These are phyloP conservation scores for Alnus rubra DNA, from an alignment of 306 rosid species.

Conservation along the genomic window DNA sequence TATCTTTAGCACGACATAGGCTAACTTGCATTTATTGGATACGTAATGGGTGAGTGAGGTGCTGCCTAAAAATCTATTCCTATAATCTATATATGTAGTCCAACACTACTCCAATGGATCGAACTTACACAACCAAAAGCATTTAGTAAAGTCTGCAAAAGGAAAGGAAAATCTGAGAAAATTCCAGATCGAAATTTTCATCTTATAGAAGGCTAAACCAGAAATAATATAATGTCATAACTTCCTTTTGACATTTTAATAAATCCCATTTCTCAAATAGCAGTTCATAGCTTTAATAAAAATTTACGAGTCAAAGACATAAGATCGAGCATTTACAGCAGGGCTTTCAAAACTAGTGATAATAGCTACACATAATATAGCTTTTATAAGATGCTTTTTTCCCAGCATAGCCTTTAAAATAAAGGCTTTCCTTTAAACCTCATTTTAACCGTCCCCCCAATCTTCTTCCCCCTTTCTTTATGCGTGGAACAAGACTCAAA, in stretches of 20 bases:
- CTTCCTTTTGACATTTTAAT: neutral
- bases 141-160: neutral
- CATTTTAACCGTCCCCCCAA: too few species aligned
- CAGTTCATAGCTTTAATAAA: neutral
- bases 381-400: too few species aligned
- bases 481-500: too few species aligned
- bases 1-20: constrained; percentile 78
- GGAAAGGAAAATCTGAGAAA: constrained; percentile 12
- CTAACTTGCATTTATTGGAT: constrained; percentile 57
- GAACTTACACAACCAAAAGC: neutral
- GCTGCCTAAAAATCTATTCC: neutral
- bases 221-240: neutral
- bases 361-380: too few species aligned
- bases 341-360: too few species aligned
- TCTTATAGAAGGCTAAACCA: neutral
- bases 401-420: too few species aligned
- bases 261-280: neutral
- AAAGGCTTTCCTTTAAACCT: too few species aligned
- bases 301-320: neutral
- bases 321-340: too few species aligned
- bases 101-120: neutral
- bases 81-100: neutral
- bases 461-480: too few species aligned
- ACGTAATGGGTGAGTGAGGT: neutral
- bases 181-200: neutral